Base-by-base conservation (phyloP, 345 rosid genomes). In the Carallia brachiata region DNA sequence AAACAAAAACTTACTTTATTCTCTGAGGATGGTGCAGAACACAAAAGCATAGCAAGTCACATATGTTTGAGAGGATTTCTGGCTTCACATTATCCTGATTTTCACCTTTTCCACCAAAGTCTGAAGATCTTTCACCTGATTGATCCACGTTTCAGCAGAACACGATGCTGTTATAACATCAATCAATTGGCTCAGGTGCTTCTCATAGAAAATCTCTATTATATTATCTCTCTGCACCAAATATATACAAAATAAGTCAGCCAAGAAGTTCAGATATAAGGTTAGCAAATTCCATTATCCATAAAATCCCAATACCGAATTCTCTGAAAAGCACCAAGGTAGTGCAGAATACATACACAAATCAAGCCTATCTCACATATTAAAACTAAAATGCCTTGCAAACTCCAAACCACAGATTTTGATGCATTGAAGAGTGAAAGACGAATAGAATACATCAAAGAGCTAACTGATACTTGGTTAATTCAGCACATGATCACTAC, bases 1-100 rank as follows among this genome's bases (percentile, higher is more conserved):
- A 73, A 66, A 72, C 56, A 52, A 62, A 77, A 30, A 13, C 61
- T 84, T 90, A 96, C 98, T 90, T 96, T 78, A 90, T 92, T 82
- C 97, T 84, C 67, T 87, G 85, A 67, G 97, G 92, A 83, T 92
- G 98, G 87, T 96, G 98, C 73, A 88, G 55, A 66, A 90, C 92
- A 69, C 99, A 92, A 76, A 92, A 96, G 84, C 99, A 96, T 34
- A 96, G 81, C 82, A 96, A 72, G 71, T 96, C 99, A 80, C 99
- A 92, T 73, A 92, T 88, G 86, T 81, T 92, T 66, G 86, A 83
- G 27, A 92, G 89, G 82, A 92, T 89, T 82, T 90, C 98, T 67
- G 99, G 96, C 84, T 88, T 92, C 65, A 79, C 80, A 53, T 73
- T 58, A 66, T 73, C 69, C 70, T 78, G 82, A 77, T 57, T 85